Evolutionary conservation across 1,284 basidiomycete genomes (phyloP).

Genomic region (Apiotrichum laibachii): DNA sequence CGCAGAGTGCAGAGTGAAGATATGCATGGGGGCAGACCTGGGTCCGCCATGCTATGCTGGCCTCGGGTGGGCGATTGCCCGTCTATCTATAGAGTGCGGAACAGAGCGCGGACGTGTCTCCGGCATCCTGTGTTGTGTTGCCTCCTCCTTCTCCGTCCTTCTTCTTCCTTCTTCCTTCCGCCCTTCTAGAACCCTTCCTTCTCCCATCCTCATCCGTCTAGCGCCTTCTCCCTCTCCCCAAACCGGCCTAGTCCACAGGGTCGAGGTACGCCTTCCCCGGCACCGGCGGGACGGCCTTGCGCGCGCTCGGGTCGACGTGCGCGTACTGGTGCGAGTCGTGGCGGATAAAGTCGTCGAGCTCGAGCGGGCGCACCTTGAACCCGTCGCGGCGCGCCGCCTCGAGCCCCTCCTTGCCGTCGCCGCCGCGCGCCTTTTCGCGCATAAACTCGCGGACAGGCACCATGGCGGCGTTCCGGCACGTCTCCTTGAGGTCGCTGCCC

Average conservation of each 20-base stretch:
- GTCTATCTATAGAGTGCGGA: neutral
- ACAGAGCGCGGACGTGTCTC: neutral
- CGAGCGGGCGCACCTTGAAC: slow-evolving; percentile 69
- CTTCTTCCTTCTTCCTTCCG: neutral
- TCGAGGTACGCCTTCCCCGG: slow-evolving; percentile 5
- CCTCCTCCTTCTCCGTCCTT: too few relatives aligned
- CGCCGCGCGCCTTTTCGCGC: slow-evolving; percentile 56
- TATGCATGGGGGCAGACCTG: neutral
- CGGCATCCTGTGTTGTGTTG: too few relatives aligned
- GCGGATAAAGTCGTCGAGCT: slow-evolving; percentile 66
- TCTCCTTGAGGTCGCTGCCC: slow-evolving; percentile 88
- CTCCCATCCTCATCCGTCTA: neutral
- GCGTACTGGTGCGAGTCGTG: slow-evolving; percentile 54
- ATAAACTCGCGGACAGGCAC: slow-evolving; percentile 84
- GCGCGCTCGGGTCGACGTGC: slow-evolving; percentile 8
- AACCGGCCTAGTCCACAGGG: slow-evolving; percentile 2
- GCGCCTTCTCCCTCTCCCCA: neutral
- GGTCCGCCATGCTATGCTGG: neutral
- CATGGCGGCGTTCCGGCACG: slow-evolving; percentile 93
- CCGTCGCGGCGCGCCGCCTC: slow-evolving; percentile 58
- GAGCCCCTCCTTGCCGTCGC: slow-evolving; percentile 47
- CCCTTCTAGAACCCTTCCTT: neutral
- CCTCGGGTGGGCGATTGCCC: neutral
- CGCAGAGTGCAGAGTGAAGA: neutral
- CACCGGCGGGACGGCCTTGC: neutral